Conservation (phyloP, 306 rosid genomes). For the Pterocarpus macrocarpus region DNA sequence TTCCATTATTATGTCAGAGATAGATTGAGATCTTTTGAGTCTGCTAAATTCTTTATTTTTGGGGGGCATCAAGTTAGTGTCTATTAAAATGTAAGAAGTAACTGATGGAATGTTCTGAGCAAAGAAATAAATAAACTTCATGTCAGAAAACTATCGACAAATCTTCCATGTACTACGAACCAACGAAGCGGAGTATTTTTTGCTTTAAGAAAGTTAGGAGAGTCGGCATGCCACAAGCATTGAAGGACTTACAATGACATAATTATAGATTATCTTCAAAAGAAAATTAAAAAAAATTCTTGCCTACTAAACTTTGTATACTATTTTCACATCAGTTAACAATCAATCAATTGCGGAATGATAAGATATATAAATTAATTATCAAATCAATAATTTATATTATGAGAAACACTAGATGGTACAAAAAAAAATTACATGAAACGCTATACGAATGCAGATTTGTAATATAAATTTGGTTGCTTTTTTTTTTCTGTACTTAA, state of each 20-base stretch:
- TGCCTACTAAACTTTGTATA: too few relatives aligned
- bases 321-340: too few relatives aligned
- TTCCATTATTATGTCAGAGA: constrained; percentile 40
- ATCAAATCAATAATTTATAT: too few relatives aligned
- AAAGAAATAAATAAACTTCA: constrained; percentile 7
- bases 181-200: neutral
- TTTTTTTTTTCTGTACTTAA: too few relatives aligned
- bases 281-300: too few relatives aligned
- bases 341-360: neutral
- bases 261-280: too few relatives aligned
- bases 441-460: too few relatives aligned
- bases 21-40: constrained; percentile 23
- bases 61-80: neutral
- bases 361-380: too few relatives aligned
- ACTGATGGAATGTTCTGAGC: constrained; percentile 50
- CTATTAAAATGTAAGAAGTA: constrained; percentile 37
- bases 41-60: constrained; percentile 14
- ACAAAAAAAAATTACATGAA: too few relatives aligned
- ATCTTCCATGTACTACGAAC: neutral
- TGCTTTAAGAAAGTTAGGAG: neutral
- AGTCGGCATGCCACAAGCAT: neutral
- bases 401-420: too few relatives aligned
- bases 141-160: constrained; percentile 33
- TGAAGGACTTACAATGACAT: neutral
- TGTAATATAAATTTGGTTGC: too few relatives aligned